phyloP scores from a whole-genome alignment of 2,329 filamentous ascomycete species.

The Xylaria arbuscula region DNA sequence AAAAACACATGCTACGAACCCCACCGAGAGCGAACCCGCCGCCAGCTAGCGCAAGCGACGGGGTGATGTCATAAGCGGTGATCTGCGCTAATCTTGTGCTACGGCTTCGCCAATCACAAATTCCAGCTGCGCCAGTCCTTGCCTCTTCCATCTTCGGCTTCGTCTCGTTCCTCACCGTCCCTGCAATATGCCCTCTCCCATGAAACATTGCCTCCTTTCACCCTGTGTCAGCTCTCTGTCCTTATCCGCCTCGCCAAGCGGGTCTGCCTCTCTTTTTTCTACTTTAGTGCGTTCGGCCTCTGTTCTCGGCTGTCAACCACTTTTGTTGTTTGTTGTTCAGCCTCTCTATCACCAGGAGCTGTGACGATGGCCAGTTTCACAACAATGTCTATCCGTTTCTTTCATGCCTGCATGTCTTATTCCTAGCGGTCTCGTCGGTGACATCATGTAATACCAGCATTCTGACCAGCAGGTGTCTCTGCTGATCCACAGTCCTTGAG shows the following conservation, averaged over 20 bases:
- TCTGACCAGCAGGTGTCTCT: constrained; percentile 1
- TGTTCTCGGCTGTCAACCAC: background rate
- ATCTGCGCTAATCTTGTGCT: constrained; percentile 39
- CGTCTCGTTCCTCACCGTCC: constrained; percentile 25
- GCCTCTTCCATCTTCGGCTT: constrained; percentile 18
- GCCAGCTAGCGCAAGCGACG: constrained; percentile 24
- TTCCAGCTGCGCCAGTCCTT: constrained; percentile 27
- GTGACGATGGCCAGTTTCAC: constrained; percentile 11
- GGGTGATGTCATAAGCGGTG: constrained; percentile 39
- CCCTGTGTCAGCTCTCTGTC: constrained; percentile 27
- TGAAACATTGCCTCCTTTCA: constrained; percentile 33
- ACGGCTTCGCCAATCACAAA: constrained; percentile 37
- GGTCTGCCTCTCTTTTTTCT: background rate
- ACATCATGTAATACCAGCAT: constrained; percentile 34
- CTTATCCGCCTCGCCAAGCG: constrained; percentile 9
- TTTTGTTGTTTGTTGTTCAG: constrained; percentile 8
- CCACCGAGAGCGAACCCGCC: constrained; percentile 25
- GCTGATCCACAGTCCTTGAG: constrained; percentile 4
- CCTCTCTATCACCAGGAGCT: constrained; percentile 6
- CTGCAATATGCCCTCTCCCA: background rate
- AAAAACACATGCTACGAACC: constrained; percentile 16
- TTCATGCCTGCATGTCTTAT: constrained; percentile 12
- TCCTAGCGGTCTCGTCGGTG: constrained; percentile 14
- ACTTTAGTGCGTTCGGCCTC: background rate
- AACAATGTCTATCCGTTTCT: constrained; percentile 6